Evolutionary conservation across 2,329 filamentous ascomycete species (phyloP).

Genomic region (Orbilia blumenaviensis): DNA sequence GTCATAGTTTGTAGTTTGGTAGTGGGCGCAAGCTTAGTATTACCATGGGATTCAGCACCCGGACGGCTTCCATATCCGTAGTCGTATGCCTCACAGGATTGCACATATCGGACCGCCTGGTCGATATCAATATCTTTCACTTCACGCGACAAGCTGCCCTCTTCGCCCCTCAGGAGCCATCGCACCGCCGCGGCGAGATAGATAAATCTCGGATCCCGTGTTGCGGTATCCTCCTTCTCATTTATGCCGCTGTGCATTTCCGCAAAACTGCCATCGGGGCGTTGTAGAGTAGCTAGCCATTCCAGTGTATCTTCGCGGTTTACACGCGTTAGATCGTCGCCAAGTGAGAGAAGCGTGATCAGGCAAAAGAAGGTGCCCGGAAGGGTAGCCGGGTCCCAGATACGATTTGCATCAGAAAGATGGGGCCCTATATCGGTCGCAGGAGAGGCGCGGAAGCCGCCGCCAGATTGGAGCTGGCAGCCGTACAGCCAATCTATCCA

Average conservation of each 20-base stretch:
- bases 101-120: slow-evolving; percentile 75
- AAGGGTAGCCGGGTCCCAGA: slow-evolving; percentile 77
- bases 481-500: slow-evolving; percentile 81
- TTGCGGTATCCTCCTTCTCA: slow-evolving; percentile 73
- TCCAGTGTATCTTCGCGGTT: slow-evolving; percentile 72
- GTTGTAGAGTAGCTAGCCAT: slow-evolving; percentile 81
- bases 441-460: slow-evolving; percentile 88
- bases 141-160: slow-evolving; percentile 63
- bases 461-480: slow-evolving; percentile 79
- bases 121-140: slow-evolving; percentile 79
- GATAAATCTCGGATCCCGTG: slow-evolving; percentile 85
- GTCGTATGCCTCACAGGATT: slow-evolving; percentile 76
- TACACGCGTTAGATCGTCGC: slow-evolving; percentile 70
- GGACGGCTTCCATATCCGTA: slow-evolving; percentile 82
- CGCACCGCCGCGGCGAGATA: slow-evolving; percentile 83
- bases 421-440: slow-evolving; percentile 69
- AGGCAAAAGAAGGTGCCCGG: slow-evolving; percentile 91
- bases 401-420: slow-evolving; percentile 60
- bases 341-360: slow-evolving; percentile 73
- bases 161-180: slow-evolving; percentile 74
- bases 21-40: too few relatives aligned
- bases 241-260: slow-evolving; percentile 67
- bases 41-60: slow-evolving; percentile 84
- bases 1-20: too few relatives aligned
- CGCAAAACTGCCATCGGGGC: slow-evolving; percentile 87